Evolutionary conservation across 192 early-diverging fungal species (phyloP), one percentile per base, ranked within the genome.

Genomic region (Coemansia sp.): DNA sequence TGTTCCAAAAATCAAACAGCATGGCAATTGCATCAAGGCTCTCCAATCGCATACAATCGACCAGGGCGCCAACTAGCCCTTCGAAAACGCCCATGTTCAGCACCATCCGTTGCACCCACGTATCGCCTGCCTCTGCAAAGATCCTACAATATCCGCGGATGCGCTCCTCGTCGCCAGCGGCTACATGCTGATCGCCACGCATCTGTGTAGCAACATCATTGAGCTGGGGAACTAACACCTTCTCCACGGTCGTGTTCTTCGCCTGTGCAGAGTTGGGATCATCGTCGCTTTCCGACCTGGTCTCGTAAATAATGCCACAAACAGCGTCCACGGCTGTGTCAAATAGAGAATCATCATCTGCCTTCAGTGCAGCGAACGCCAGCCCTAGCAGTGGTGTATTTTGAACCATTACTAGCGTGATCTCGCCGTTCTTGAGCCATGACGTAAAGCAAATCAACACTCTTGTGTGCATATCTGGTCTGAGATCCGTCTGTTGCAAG

Each of bases 1-100:
- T 75, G 44, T 86, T 88, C 98, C 98, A 99, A 57, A 97, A 96
- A 18, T 88, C 83, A 81, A 97, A 97, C 21, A 95, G 93, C 85
- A 97, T 94, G 39, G 84, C 83, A 11, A 93, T 92, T 33, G 96
- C 91, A 35, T 98, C 96, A 16, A 95, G 77, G 60, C 91, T 92
- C 16, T 89, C 86, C 66, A 87, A 87, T 16, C 89, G 86, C 26
- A 93, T 92, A 64, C 95, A 97, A 55, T 89, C 85, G 8, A 92
- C 86, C 60, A 99, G 87, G 6, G 89, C 94, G 14, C 90, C 88
- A 7, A 98, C 84, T n/a, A 98, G 85, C 7, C 84, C 81, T 34
- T 72, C 74, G 68, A 93, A 97, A 2, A 86, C 83, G 8, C 89
- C 85, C 23, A 87, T 84, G 72, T 91, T 86, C 18, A 72, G 74